Base-by-base conservation (phyloP, 345 rosid genomes). In the Gossypioides kirkii region DNA sequence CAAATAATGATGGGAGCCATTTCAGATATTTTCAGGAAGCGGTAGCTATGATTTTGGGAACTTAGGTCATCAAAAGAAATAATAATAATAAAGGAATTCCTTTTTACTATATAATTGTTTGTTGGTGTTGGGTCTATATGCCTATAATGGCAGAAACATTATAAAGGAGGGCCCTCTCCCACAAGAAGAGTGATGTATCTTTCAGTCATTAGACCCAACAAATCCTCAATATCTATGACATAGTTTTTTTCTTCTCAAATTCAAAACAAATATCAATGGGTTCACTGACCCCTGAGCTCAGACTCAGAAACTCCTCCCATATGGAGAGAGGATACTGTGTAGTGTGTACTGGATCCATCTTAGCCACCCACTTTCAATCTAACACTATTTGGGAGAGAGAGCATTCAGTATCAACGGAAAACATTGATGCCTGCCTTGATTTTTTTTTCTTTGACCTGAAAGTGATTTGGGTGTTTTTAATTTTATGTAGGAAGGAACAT, bases 211-310 rank as follows among this genome's bases (percentile, higher is more conserved):
- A 62, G 38, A 74, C 71, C 70, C 59, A 23, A 46, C 20, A 66
- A 46, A 58, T 72, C 67, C 54, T 65, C 54, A 22, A 65, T 1
- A 65, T 65, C 53, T 23, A 67, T 62, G 25, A 10, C 36, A 71
- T 26, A 71, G 1, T n/a, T 52, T 52, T 61, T 49, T 23, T 61
- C 42, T 74, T 64, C 50, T 65, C 72, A 72, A 47, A 71, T 75
- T 78, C 77, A 78, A 81, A 81, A 72, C 79, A 53, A 73, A 61
- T 78, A 70, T 69, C 59, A 50, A 50, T 49, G 59, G 72, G 18
- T 58, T 70, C n/a, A 42, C 41, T 50, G 60, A 4, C 42, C 46
- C 22, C 26, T 16, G 6, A 22, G 46, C 20, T 17, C 58, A 26
- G 61, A 50, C 6, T 22, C 4, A 10, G 26, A 10, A 17, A 67